phyloP scores from a whole-genome alignment of 805 yeast species.

The Wickerhamomyces strasburgensis region DNA sequence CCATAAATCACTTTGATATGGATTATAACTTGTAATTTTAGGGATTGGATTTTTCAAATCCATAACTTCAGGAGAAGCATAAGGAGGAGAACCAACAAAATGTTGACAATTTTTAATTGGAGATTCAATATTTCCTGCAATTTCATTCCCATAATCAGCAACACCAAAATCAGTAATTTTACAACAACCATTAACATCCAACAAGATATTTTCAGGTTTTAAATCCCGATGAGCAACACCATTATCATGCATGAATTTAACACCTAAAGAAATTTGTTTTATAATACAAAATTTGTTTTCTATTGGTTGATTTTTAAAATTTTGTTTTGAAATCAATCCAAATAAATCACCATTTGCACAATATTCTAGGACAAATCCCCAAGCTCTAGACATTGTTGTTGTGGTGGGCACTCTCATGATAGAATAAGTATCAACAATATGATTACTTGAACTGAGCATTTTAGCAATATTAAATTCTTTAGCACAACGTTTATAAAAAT shows the following conservation, averaged over 20 bases:
- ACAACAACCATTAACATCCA: conserved; percentile 55
- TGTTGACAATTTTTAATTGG: conserved; percentile 34
- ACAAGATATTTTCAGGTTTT: conserved; percentile 67
- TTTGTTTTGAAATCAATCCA: conserved; percentile 46
- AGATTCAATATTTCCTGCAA: conserved; percentile 44
- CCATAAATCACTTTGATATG: conserved; percentile 69
- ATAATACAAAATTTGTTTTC: conserved; percentile 59
- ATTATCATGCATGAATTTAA: conserved; percentile 55
- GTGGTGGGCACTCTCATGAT: conserved; percentile 55
- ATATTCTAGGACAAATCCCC: conserved; percentile 71
- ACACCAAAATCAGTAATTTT: conserved; percentile 78
- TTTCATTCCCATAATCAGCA: conserved; percentile 56
- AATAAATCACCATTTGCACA: conserved; percentile 62
- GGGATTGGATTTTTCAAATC: conserved; percentile 35
- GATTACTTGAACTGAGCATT: conserved; percentile 48
- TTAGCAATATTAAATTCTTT: conserved; percentile 62
- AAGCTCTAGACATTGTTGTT: conserved; percentile 51
- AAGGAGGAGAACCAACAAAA: conserved; percentile 77
- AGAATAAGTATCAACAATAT: conserved; percentile 52
- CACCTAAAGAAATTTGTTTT: conserved; percentile 61
- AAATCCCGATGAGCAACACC: conserved; percentile 72
- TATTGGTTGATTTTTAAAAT: conserved; percentile 51
- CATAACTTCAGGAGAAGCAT: conserved; percentile 75
- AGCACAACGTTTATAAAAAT: conserved; percentile 58
- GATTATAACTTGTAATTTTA: conserved; percentile 44